Evolutionary conservation across 108 stramenopile genomes (phyloP).

Genomic region (Skeletonema tropicum): DNA sequence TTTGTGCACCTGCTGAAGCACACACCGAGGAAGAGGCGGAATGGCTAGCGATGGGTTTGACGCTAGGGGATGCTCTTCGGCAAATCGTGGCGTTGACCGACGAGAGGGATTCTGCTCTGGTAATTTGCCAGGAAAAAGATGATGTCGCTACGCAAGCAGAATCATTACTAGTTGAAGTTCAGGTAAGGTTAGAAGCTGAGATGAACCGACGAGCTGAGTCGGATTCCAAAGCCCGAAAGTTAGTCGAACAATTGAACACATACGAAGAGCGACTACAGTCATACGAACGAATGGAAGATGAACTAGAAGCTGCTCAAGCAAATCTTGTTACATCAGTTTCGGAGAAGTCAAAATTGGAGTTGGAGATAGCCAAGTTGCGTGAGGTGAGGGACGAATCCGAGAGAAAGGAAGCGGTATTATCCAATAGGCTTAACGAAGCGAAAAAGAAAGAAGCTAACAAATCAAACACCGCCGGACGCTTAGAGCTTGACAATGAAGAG

Average conservation of each 20-base stretch:
- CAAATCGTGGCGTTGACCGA: constrained; percentile 52
- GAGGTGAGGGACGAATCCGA: constrained; percentile 73
- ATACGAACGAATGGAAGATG: constrained; percentile 48
- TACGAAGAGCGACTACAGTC: constrained; percentile 35
- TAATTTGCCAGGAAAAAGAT: constrained; percentile 35
- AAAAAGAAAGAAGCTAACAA: constrained; percentile 81
- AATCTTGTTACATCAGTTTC: constrained; percentile 29
- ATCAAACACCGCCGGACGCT: constrained; percentile 59
- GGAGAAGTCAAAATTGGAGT: constrained; percentile 45
- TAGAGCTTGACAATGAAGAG: constrained; percentile 62
- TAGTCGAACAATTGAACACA: constrained; percentile 17
- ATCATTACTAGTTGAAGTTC: constrained; percentile 61
- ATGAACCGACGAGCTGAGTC: constrained; percentile 54
- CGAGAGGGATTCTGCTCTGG: constrained; percentile 44
- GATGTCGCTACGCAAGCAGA: constrained; percentile 27
- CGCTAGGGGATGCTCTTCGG: constrained; percentile 44
- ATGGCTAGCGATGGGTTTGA: constrained; percentile 46
- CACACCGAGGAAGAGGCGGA: constrained; percentile 45
- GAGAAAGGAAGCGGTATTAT: constrained; percentile 64
- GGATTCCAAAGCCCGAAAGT: constrained; percentile 23
- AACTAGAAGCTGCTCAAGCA: constrained; percentile 43
- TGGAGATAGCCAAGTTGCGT: constrained; percentile 49
- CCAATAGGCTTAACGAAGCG: constrained; percentile 72
- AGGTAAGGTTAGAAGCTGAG: constrained; percentile 65
- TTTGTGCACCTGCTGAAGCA: not conserved